Base-by-base conservation (phyloP, 1,139 yeast species). In the Blastobotrys petasosporus region DNA sequence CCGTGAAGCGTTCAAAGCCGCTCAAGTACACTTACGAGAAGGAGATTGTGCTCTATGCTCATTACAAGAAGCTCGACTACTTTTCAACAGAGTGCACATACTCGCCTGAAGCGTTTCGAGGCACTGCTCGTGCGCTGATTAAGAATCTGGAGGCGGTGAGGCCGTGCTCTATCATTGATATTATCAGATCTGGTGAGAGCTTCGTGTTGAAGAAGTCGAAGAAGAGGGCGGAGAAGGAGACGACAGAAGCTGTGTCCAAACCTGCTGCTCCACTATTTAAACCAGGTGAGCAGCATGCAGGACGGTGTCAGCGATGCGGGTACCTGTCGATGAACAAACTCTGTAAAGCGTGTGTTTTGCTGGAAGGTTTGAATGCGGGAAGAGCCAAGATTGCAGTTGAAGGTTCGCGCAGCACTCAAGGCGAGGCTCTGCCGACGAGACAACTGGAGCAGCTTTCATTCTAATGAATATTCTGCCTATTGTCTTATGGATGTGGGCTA, bases 81-180 rank as follows among this genome's bases (percentile, higher is more conserved):
- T 94, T 94, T 62, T 85, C 96, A 4, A 94, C 99, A 0, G 99
- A 94, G 61, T 94, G 99, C 65, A 82, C 96, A 0, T 94, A 94
- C 67, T 95, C 98, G 0, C 97, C 98, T 1, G 98, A 94, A 63
- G 97, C 99, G 0, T 94, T 94, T 61, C 73, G 99, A 55, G 98
- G 99, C 9, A 94, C 98, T 0, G 97, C 98, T 0, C 76, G 99
- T 58, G 92, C 88, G 48, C 72, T 92, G 34, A 79, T 94, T 70
- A 92, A 92, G 64, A 85, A 88, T 50, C 69, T 94, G 47, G 98
- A 92, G 61, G 79, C 94, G 2, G 80, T 90, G 1, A 74, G 97
- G 56, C 97, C 98, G 4, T 82, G 94, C 28, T 85, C 97, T 60
- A 92, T 94, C 49, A 80, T 92, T 66, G 98, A 94, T 67, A 86